phyloP scores from a whole-genome alignment of 768 basidiomycete genomes.

The Multifurca ochricompacta region DNA sequence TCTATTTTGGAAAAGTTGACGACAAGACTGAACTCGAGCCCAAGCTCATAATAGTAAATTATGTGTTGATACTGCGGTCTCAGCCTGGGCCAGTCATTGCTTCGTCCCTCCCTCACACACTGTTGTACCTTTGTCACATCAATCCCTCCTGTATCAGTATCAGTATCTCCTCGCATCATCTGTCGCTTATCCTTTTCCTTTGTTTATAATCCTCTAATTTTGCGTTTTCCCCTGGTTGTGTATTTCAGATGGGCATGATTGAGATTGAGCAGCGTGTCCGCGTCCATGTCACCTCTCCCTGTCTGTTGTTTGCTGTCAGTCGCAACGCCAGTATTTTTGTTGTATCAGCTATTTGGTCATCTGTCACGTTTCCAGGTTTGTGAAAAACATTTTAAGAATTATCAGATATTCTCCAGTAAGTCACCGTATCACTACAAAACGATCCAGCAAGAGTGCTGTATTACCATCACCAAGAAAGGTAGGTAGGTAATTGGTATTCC shows the following conservation, averaged over 20 bases:
- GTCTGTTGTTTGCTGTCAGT: neutral
- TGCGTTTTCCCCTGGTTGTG: neutral
- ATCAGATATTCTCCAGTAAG: no score
- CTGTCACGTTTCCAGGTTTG: neutral
- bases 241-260: neutral
- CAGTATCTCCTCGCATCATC: constrained; percentile 11
- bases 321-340: constrained; percentile 15
- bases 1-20: constrained; percentile 38
- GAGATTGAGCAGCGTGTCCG: neutral
- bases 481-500: neutral
- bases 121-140: constrained; percentile 9
- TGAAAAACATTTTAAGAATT: no score
- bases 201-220: constrained; percentile 13
- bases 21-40: constrained; percentile 21
- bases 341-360: constrained; percentile 15
- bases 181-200: neutral
- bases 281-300: neutral
- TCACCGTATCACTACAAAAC: neutral
- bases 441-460: no score
- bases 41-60: constrained; percentile 5
- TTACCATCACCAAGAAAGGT: no score
- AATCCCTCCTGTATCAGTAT: constrained; percentile 11
- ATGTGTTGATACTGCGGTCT: neutral
- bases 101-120: neutral
- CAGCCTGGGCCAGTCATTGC: neutral